Evolutionary conservation across 106 monocot genomes (phyloP), one percentile per base, ranked within the genome.

Genomic region (Posidonia australis): DNA sequence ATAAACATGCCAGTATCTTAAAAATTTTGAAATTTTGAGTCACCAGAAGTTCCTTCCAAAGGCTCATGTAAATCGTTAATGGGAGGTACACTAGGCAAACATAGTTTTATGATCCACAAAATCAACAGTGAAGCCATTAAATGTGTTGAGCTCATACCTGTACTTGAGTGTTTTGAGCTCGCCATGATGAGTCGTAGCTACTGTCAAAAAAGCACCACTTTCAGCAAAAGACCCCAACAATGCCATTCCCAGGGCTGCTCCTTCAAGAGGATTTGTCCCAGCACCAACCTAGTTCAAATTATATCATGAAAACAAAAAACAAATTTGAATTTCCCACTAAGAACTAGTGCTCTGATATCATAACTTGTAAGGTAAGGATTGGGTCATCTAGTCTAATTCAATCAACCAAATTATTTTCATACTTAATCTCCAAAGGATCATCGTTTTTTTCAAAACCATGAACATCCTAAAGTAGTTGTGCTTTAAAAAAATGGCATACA

Each of bases 211-310:
- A 25, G 87, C 79, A 26, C 71, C 70, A 47, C 42, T 60, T 60
- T 78, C 69, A 65, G 84, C 87, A 80, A 92, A 87, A 73, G 79
- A 84, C 73, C 87, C 87, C 36, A 92, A 67, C 68, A 92, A 56
- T 62, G 92, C 81, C 92, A 87, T 87, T 32, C 87, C 92, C 58
- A 92, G 68, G 36, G 92, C 87, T 70, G 92, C 84, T 69, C 87
- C 87, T 92, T 92, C 92, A 60, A 92, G 79, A 51, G 92, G 92
- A 84, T 92, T 87, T 46, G 92, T 92, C 58, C 92, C 92, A 60
- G 87, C 92, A 75, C 92, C 92, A 84, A 92, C 82, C 92, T 92
- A 68, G 43, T 44, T 62, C 32, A 43, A 11, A 62, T 7, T 57
- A 24, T 9, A 57, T 57, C 57, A 57, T 14, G 11, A 26, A 57